Evolutionary conservation across 2,329 filamentous ascomycete species (phyloP), one percentile per base, ranked within the genome.

Genomic region (Hypoxylon sp.): DNA sequence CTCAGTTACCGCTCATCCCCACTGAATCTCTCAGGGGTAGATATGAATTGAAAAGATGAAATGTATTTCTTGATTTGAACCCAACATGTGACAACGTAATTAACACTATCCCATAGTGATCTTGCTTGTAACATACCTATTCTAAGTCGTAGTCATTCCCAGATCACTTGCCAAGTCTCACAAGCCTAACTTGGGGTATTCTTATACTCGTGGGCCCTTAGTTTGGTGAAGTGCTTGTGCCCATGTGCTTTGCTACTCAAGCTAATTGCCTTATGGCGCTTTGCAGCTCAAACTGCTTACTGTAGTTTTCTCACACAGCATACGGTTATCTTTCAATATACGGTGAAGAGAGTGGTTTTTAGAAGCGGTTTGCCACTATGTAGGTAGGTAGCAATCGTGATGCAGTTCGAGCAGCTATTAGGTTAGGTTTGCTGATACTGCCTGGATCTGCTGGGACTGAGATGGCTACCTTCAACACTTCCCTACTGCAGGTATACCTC

Each of bases 1-100:
- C 17, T 63, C 59, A 65, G 50, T 59, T 29, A 48, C 52, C 48
- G 51, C 55, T 29, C 19, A 24, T 37, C 51, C 50, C 46, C 19
- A 14, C n/a, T 13, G 48, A 26, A 47, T 46, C 14, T 51, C 19
- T 55, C 35, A 37, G 57, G 59, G 48, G 44, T 31, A 17, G 54
- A 44, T 37, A 47, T 57, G 50, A 63, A 67, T 63, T 37, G 47
- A 57, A 35, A 14, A 2, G 8, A 14, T 57, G 26, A 46, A 33
- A 31, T 9, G 48, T 13, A 33, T 17, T 3, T 24, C 10, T n/a
- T 31, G 9, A 10, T 26, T 42, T 31, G 5, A 3, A 26, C 24
- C 53, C 24, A 48, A 26, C 6, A 44, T 13, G 37, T 50, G 19
- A 44, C 39, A 44, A 1, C 26, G 39, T 44, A 44, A 5, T 52